These are phyloP conservation scores for Gorgonomyces haynaldii DNA, from an alignment of 192 early-diverging fungal species.

Conservation along the genomic window DNA sequence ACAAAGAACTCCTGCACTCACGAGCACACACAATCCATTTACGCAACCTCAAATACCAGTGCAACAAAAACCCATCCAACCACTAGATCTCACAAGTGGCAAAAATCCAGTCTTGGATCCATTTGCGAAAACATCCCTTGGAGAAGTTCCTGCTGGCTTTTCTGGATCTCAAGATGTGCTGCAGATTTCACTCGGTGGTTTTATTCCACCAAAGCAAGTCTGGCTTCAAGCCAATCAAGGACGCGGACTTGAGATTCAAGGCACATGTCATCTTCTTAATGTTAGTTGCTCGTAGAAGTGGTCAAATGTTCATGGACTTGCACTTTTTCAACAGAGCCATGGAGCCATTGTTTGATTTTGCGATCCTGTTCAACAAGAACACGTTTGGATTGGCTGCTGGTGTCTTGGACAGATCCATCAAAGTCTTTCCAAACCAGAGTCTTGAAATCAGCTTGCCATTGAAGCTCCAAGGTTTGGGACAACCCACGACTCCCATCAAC, in stretches of 20 bases:
- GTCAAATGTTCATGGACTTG: conserved; percentile 53
- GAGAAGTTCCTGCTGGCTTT: neutral
- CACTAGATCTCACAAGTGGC: neutral
- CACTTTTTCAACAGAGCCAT: conserved; percentile 42
- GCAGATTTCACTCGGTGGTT: too few species aligned
- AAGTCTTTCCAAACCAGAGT: conserved; percentile 30
- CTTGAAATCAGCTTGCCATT: conserved; percentile 38
- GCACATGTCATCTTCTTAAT: conserved; percentile 24
- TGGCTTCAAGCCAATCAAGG: conserved; percentile 4
- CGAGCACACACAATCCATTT: too few species aligned
- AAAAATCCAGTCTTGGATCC: conserved; percentile 18
- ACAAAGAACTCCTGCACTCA: too few species aligned
- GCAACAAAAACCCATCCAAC: neutral
- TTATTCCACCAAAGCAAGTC: neutral
- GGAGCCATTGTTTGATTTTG: conserved; percentile 47
- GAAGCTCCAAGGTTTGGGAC: conserved; percentile 33
- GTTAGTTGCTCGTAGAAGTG: conserved; percentile 41
- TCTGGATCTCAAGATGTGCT: too few species aligned
- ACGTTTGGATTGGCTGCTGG: conserved; percentile 45
- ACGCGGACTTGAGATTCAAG: conserved; percentile 34
- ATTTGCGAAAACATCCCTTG: conserved; percentile 20
- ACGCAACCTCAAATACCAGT: too few species aligned
- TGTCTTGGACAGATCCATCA: conserved; percentile 24
- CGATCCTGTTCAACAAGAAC: conserved; percentile 75
- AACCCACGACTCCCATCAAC: conserved; percentile 37